Percentiles rank a stretch among this genome's conserved stretches.
phyloP scores from a whole-genome alignment of 164 flowering plant genomes.

The Dillenia turbinata region DNA sequence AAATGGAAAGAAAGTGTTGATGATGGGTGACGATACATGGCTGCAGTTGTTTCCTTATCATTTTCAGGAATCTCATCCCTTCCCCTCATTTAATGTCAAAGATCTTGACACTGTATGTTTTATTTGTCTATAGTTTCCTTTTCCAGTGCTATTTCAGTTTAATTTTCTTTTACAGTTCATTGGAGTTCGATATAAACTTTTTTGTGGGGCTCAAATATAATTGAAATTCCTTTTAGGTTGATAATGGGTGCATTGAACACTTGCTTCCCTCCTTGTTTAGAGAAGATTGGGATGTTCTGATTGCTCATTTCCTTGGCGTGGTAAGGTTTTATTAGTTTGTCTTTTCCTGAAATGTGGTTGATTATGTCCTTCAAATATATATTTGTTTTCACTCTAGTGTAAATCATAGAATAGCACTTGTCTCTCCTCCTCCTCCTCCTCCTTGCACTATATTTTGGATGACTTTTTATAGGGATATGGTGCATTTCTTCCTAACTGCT shows the following conservation, averaged over 20 bases:
- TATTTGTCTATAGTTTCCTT: background rate
- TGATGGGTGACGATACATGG: conserved; percentile 99
- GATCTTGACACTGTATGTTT: conserved; percentile 83
- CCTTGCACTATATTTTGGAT: too few relatives aligned
- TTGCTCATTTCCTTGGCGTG: conserved; percentile 99
- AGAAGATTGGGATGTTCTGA: conserved; percentile 97
- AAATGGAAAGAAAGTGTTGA: conserved; percentile 78
- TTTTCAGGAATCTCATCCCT: conserved; percentile 74
- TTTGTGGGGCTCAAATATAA: background rate
- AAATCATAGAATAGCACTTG: too few relatives aligned
- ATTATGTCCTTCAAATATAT: too few relatives aligned
- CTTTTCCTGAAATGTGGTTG: background rate
- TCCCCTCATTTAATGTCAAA: conserved; percentile 94
- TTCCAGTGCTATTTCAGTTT: background rate
- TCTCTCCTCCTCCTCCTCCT: too few relatives aligned
- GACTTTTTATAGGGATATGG: too few relatives aligned
- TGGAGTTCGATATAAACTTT: background rate
- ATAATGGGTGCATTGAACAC: conserved; percentile 82
- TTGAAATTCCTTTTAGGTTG: conserved; percentile 54
- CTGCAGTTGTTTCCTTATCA: conserved; percentile 86
- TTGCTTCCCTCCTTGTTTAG: conserved; percentile 71
- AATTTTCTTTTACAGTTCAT: background rate
- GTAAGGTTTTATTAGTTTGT: conserved; percentile 36
- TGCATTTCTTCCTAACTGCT: too few relatives aligned
- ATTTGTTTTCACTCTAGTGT: too few relatives aligned